Percentiles rank a stretch among this genome's conserved stretches.
phyloP scores from a whole-genome alignment of 2,329 filamentous ascomycete genomes.

The Aspergillus chevalieri region DNA sequence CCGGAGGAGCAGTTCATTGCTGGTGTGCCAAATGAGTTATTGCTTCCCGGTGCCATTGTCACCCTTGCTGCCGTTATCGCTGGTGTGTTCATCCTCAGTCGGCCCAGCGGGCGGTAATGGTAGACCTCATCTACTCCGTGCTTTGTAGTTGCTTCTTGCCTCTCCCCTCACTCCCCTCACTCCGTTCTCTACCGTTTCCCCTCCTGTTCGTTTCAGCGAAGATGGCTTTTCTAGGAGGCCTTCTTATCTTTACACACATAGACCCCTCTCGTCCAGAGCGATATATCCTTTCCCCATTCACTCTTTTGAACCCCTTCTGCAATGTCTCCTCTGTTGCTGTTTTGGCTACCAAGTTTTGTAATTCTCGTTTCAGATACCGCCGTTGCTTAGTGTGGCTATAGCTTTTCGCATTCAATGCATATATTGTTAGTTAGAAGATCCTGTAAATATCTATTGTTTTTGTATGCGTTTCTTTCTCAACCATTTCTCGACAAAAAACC shows the following conservation, averaged over 20 bases:
- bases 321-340: constrained; percentile 1
- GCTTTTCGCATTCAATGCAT: background rate
- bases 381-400: background rate
- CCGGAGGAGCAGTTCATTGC: constrained; percentile 73
- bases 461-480: background rate
- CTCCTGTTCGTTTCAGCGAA: background rate
- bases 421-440: background rate
- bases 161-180: background rate
- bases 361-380: background rate
- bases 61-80: constrained; percentile 92
- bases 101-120: constrained; percentile 48
- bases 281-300: background rate
- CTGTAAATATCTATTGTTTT: constrained; percentile 4
- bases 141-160: background rate
- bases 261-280: constrained; percentile 2
- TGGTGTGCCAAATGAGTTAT: constrained; percentile 87
- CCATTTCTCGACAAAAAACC: too few species aligned
- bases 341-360: background rate
- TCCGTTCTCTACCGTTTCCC: background rate
- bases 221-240: too few species aligned
- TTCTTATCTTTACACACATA: too few species aligned
- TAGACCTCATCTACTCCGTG: background rate
- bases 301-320: background rate
- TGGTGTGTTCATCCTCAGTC: constrained; percentile 82
- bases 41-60: constrained; percentile 89